These are phyloP conservation scores for Colletotrichum cordylinicola DNA, from an alignment of 2,329 filamentous ascomycete species.

Conservation along the genomic window DNA sequence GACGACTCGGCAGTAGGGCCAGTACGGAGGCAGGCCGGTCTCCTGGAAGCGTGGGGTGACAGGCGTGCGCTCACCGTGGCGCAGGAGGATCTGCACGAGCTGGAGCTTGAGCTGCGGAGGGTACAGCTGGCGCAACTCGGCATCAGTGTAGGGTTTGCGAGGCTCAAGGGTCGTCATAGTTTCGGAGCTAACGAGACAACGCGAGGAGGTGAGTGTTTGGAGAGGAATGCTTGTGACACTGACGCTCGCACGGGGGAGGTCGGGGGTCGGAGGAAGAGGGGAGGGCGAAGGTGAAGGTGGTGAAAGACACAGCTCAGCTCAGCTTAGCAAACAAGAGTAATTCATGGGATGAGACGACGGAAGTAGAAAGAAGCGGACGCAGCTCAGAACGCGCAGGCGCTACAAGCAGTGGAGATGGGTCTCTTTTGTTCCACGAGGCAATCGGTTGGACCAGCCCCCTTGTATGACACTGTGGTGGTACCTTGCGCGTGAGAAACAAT, in stretches of 20 bases:
- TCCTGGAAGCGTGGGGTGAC: slow-evolving; percentile 90
- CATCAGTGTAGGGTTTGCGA: slow-evolving; percentile 76
- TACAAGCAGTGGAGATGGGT: neutral
- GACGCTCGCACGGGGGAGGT: neutral
- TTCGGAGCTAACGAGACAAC: neutral
- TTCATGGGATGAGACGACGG: neutral
- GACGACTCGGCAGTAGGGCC: slow-evolving; percentile 89
- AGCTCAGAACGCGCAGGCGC: neutral
- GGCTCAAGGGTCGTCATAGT: slow-evolving; percentile 81
- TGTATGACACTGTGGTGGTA: neutral
- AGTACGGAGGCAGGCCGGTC: slow-evolving; percentile 70
- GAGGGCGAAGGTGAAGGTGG: neutral
- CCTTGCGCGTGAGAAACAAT: neutral
- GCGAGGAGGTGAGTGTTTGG: neutral
- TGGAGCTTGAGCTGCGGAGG: slow-evolving; percentile 81
- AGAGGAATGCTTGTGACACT: slow-evolving; percentile 13
- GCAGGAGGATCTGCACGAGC: slow-evolving; percentile 85
- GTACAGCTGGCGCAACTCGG: slow-evolving; percentile 84
- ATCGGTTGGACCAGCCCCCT: neutral
- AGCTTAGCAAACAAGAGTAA: neutral
- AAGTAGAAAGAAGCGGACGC: neutral
- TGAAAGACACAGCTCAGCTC: neutral
- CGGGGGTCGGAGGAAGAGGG: neutral
- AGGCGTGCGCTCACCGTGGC: slow-evolving; percentile 83
- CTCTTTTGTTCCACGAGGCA: neutral